Evolutionary conservation across 495 filamentous ascomycete species (phyloP).

Genomic region (Xylaria grammica): DNA sequence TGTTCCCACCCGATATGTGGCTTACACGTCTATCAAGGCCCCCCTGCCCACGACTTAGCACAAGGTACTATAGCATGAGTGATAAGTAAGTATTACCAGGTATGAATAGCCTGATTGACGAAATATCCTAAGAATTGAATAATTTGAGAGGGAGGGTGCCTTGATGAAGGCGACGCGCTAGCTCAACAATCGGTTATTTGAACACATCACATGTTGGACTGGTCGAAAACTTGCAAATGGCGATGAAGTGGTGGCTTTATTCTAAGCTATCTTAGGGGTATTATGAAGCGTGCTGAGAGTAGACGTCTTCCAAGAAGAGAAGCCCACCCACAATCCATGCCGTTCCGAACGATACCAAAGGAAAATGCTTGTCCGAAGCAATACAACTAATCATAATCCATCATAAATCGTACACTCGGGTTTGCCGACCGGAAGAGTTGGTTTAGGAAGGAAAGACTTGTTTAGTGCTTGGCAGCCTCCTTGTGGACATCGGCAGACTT

Average conservation of each 20-base stretch:
- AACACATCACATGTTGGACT: background rate
- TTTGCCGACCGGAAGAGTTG: slow-evolving; percentile 17
- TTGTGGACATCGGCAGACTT: slow-evolving; percentile 62
- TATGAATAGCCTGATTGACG: too few species aligned
- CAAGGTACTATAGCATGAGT: too few species aligned
- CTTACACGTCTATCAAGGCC: too few species aligned
- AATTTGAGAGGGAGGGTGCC: too few species aligned
- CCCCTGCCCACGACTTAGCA: too few species aligned
- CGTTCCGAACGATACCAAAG: slow-evolving; percentile 25
- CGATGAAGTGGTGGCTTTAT: slow-evolving; percentile 35
- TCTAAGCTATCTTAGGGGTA: slow-evolving; percentile 44
- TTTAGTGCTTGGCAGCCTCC: slow-evolving; percentile 62
- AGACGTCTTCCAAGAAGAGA: slow-evolving; percentile 16
- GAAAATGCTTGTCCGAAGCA: slow-evolving; percentile 22
- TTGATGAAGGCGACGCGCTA: too few species aligned
- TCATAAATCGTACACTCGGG: slow-evolving; percentile 32
- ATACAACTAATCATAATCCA: slow-evolving; percentile 18
- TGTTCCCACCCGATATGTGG: too few species aligned
- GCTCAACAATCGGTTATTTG: background rate
- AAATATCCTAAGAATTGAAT: too few species aligned
- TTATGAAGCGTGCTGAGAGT: slow-evolving; percentile 29
- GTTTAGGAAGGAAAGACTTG: slow-evolving; percentile 19
- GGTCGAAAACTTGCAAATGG: background rate
- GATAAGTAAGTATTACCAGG: too few species aligned
- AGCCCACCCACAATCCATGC: slow-evolving; percentile 30